phyloP scores from a whole-genome alignment of 768 basidiomycete genomes.

The Suillus cothurnatus region DNA sequence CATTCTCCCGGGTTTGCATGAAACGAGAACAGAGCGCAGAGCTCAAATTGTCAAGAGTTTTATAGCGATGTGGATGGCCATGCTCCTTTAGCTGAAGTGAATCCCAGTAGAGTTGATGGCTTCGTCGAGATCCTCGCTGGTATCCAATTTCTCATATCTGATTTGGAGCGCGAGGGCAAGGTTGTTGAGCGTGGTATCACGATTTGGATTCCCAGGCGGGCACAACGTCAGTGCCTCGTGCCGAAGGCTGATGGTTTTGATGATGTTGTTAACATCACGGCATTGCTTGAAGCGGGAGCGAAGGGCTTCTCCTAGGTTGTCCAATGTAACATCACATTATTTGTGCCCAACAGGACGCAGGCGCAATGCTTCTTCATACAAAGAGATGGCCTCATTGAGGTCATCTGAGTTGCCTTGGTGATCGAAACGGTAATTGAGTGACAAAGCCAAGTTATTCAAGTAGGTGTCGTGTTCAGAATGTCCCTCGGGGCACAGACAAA shows the following conservation, averaged over 20 bases:
- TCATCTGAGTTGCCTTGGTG: neutral
- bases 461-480: neutral
- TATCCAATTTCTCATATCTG: neutral
- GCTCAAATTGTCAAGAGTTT: neutral
- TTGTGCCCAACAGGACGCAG: neutral
- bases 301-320: neutral
- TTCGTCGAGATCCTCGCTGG: neutral
- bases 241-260: neutral
- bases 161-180: neutral
- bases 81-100: neutral
- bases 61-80: neutral
- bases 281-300: neutral
- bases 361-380: neutral
- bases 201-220: neutral
- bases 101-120: neutral
- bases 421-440: rapidly evolving
- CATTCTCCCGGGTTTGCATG: neutral
- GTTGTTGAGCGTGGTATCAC: neutral
- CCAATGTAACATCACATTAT: neutral
- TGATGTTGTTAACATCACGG: neutral
- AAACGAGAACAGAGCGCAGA: neutral
- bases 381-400: neutral
- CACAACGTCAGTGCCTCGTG: neutral
- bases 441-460: neutral
- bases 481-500: neutral